Evolutionary conservation across 2,329 filamentous ascomycete genomes (phyloP), one percentile per base, ranked within the genome.

Genomic region (Penicillium sp.): DNA sequence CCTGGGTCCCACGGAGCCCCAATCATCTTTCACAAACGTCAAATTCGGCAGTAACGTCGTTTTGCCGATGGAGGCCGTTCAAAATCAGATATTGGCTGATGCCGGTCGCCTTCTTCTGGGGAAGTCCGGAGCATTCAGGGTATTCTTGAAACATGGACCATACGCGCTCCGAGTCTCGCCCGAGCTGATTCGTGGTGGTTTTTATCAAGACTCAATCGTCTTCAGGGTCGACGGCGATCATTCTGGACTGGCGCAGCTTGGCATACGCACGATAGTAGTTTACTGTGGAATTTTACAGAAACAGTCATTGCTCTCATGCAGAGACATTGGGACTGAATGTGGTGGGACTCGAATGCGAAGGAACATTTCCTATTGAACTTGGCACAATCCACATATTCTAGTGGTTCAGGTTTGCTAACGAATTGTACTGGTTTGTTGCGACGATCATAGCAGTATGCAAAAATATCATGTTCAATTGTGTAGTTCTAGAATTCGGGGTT

Each of bases 231-330:
- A 38, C 17, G 37, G 5, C 49, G 37, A 5, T 41, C 49, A 1
- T 52, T 38, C 25, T 52, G 49, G 8, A 53, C 17, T 17, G 14
- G 39, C 1, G 43, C 48, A 4, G 53, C 41, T 10, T 28, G 41
- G 28, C 37, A 41, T 39, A 39, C 49, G 11, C 49, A 52, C 11
- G 37, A 52, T 39, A 52, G 49, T 15, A 28, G 35, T n/a, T 15
- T 52, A 15, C 14, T 52, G 35, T 52, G 49, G 49, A 52, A 41
- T 2, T 52, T 52, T 20, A 52, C 49, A 11, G 49, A 52, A 12
- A 28, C 3, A n/a, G 41, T 52, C 12, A 15, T 52, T 8, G 39
- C 14, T 22, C 20, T 20, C 14, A 41, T 52, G 49, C 49, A 52
- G 35, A 35, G n/a, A 17, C 20, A 52, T 31, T 52, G 49, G 49